These are phyloP conservation scores for Verticillium zaregamsianum DNA, from an alignment of 2,329 filamentous ascomycete genomes.

Conservation along the genomic window DNA sequence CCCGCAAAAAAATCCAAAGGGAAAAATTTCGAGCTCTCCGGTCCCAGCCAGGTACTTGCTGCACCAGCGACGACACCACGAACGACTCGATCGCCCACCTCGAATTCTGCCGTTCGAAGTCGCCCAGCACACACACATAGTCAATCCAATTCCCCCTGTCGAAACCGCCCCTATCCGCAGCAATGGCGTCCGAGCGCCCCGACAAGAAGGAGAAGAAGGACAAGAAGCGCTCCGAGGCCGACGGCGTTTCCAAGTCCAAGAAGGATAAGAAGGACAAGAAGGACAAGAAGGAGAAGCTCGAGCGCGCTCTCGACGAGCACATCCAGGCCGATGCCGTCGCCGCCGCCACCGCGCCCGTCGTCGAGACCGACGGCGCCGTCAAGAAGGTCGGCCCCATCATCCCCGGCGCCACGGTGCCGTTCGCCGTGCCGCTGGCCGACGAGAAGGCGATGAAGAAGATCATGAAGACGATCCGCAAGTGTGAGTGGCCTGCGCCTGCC, in stretches of 20 bases:
- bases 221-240: constrained; percentile 21
- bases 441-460: constrained; percentile 69
- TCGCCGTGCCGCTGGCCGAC: constrained; percentile 75
- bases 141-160: not conserved
- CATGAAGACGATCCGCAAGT: constrained; percentile 52
- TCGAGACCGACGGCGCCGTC: constrained; percentile 40
- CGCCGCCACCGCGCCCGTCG: constrained; percentile 31
- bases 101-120: not conserved
- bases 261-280: constrained; percentile 58
- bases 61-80: not conserved
- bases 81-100: not conserved
- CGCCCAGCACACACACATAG: not conserved
- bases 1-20: constrained; percentile 4
- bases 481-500: constrained; percentile 29
- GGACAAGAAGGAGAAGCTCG: constrained; percentile 62
- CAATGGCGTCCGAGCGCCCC: constrained; percentile 44
- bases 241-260: constrained; percentile 32
- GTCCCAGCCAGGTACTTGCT: not conserved
- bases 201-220: constrained; percentile 41
- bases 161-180: constrained; percentile 11
- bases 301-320: constrained; percentile 61
- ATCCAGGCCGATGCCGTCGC: constrained; percentile 51
- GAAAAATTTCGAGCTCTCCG: constrained; percentile 4
- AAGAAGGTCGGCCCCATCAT: constrained; percentile 39
- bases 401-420: constrained; percentile 66